A percentile compares a stretch with the other conserved stretches of the same genome.
These are phyloP conservation scores for Carpinus fangiana DNA, from an alignment of 306 rosid genomes.

Conservation along the genomic window DNA sequence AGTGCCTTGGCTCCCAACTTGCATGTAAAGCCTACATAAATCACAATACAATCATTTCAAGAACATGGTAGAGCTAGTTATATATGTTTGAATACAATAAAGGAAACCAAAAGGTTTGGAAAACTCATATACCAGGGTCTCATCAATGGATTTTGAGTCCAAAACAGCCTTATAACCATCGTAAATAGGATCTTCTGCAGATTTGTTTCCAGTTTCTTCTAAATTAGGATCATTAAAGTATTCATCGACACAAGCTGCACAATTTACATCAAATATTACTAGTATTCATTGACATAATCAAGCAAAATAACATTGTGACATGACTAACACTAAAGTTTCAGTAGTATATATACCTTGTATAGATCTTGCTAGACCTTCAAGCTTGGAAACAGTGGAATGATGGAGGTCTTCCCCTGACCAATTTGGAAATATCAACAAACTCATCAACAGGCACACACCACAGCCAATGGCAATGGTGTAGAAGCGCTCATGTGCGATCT, in stretches of 20 bases:
- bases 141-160: slow-evolving; percentile 88
- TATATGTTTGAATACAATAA: slow-evolving; percentile 7
- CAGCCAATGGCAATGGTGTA: slow-evolving; percentile 85
- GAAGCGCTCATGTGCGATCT: slow-evolving; percentile 75
- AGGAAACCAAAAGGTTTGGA: no score
- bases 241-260: slow-evolving; percentile 82
- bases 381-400: slow-evolving; percentile 67
- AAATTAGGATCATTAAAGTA: slow-evolving; percentile 61
- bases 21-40: slow-evolving; percentile 75
- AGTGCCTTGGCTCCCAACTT: slow-evolving; percentile 99
- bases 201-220: slow-evolving; percentile 36
- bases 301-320: slow-evolving; percentile 8
- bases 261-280: slow-evolving; percentile 7
- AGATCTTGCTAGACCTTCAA: slow-evolving; percentile 85
- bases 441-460: slow-evolving; percentile 81
- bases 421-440: slow-evolving; percentile 75
- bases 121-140: slow-evolving; percentile 55
- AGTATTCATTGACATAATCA: slow-evolving; percentile 23
- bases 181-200: slow-evolving; percentile 59
- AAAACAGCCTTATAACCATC: slow-evolving; percentile 84
- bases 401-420: slow-evolving; percentile 98
- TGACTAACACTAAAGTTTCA: not conserved
- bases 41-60: slow-evolving; percentile 6
- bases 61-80: not conserved
- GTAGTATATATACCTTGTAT: slow-evolving; percentile 58